Percentiles rank a stretch among this genome's conserved stretches.
phyloP scores from a whole-genome alignment of 139 green algal genomes.

The Choricystis sp. region DNA sequence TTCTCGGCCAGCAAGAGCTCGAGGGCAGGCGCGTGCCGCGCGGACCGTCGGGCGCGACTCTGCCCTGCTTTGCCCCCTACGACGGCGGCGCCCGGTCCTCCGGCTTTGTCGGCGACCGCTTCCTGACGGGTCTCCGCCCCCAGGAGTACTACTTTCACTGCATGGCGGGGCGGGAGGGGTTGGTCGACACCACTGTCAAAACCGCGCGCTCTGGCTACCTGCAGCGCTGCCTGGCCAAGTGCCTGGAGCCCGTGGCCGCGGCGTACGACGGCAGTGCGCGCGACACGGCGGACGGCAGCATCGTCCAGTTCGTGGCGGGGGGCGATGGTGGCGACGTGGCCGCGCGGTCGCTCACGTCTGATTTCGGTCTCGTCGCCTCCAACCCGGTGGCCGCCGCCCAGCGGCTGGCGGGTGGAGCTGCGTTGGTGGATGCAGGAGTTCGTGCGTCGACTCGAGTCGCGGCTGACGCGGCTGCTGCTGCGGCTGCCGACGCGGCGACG shows the following conservation, averaged over 20 bases:
- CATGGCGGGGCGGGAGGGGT: slow-evolving; percentile 93
- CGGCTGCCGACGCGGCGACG: background rate
- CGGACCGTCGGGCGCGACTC: slow-evolving; percentile 81
- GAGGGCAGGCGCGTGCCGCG: slow-evolving; percentile 85
- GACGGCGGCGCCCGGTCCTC: slow-evolving; percentile 58
- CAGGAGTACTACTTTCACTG: slow-evolving; percentile 99
- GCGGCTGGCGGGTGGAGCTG: background rate
- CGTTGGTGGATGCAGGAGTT: background rate
- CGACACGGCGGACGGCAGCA: slow-evolving; percentile 64
- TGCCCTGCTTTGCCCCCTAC: slow-evolving; percentile 90
- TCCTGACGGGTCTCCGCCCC: slow-evolving; percentile 53
- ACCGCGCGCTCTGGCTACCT: slow-evolving; percentile 77
- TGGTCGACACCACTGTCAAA: slow-evolving; percentile 96
- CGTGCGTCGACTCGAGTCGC: too few species aligned
- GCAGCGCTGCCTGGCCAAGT: slow-evolving; percentile 85
- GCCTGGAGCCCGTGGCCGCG: slow-evolving; percentile 79
- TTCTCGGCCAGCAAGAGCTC: slow-evolving; percentile 95
- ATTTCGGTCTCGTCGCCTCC: background rate
- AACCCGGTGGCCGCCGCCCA: background rate
- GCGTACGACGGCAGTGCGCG: slow-evolving; percentile 79
- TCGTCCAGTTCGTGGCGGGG: slow-evolving; percentile 35
- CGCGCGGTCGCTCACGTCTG: background rate
- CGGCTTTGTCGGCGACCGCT: slow-evolving; percentile 89
- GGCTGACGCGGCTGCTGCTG: background rate
- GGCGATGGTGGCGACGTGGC: background rate